Evolutionary conservation across 2,329 filamentous ascomycete species (phyloP), one percentile per base, ranked within the genome.

Genomic region (Paecilomyces fulvus): DNA sequence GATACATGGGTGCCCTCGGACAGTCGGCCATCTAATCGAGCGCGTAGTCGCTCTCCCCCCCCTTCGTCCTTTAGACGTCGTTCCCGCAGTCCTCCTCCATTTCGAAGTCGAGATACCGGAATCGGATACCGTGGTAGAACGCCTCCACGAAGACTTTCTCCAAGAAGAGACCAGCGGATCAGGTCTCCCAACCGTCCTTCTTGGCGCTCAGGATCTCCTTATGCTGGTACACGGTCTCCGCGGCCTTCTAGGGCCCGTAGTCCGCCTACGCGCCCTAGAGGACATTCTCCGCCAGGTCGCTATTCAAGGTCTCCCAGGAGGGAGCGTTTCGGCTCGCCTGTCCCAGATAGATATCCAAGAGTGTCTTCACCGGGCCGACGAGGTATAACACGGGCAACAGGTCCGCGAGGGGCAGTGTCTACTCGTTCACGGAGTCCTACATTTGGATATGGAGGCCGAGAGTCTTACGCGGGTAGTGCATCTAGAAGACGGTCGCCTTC

Each of bases 401-500:
- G 71, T 37, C 66, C 62, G 51, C 73, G 61, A 67, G 71, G 64
- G 64, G 67, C 67, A 67, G 70, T 70, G 60, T 64, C 70, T 54
- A 73, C 77, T 49, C 77, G 79, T 51, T 80, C 82, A 43, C 77
- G 79, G 59, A 84, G 80, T 56, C 80, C 80, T 53, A 74, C 77
- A 48, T 77, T 79, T 50, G 73, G 80, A 63, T 76, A 75, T 57
- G 74, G 79, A 58, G 76, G 79, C 31, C 69, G 73, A 49, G 79
- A 82, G 48, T 71, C 73, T 14, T 72, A 76, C 54, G 68, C 72
- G 43, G 75, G 79, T 20, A 76, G 79, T 56, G 77, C 73, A 51
- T 80, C 77, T 77, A 77, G 79, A 62, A 79, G 79, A 55, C 75
- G 79, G 37, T 84, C 82, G 53, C 79, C 78, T 25, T 84, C 81